Base-by-base conservation (phyloP, 148 eudicot genomes). In the Cornus controversa region DNA sequence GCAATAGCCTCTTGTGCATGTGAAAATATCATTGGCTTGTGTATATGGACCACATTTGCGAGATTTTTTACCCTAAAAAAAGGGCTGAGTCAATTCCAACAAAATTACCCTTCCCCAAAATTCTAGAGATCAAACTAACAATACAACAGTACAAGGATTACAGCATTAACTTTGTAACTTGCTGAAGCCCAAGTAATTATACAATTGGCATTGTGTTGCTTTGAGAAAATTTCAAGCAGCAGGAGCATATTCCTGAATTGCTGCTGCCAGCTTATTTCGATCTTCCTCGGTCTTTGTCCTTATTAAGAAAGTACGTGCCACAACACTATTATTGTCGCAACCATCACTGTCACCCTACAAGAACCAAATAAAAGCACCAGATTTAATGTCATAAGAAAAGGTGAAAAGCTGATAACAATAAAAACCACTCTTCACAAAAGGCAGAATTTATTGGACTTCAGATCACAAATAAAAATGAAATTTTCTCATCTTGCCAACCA, bases 161-260 rank as follows among this genome's bases (percentile, higher is more conserved):
- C 64, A 75, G 31, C 64, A 66, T 66, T 27, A 36, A 9, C 23
- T 67, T 28, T 28, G 45, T 11, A 66, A 20, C 13, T 66, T 67
- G 14, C 66, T 42, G 67, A 50, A 71, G 70, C 58, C 37, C 24
- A 10, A 3, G 40, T 40, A 40, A 36, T 64, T 1, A 75, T 27
- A 64, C 60, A 66, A 75, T 42, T 42, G 26, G 6, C 45, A 67
- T 29, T 37, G 26, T 22, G 68, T 83, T 71, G 68, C 66, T 63
- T 20, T 47, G 63, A n/a, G 54, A 62, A 27, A 47, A 22, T 58
- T 42, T 87, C 82, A 88, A 29, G 85, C 79, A 20, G 89, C 75
- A 8, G 98, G 99, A 37, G 98, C 92, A 77, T 96, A 82, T 75
- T 93, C 98, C 62, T 87, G 87, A 77, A 96, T 96, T 15, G 68